Percentiles rank a stretch among this genome's conserved stretches.
These are phyloP conservation scores for Sphaerulina populicola DNA, from an alignment of 2,329 filamentous ascomycete species.

Conservation along the genomic window DNA sequence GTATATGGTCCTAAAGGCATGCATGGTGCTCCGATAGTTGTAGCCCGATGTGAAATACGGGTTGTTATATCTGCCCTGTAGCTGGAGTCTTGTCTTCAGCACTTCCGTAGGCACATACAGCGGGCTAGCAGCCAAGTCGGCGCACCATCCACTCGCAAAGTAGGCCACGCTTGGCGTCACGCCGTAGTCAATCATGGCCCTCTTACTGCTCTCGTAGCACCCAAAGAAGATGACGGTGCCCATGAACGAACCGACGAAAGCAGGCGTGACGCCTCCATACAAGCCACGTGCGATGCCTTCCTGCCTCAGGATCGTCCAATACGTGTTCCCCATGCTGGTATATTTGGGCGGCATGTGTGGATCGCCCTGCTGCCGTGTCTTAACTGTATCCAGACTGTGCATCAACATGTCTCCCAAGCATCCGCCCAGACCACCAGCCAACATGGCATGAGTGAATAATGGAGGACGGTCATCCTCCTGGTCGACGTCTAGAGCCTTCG, in stretches of 20 bases:
- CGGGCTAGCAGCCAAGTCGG: constrained; percentile 82
- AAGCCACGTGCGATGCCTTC: constrained; percentile 79
- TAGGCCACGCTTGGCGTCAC: constrained; percentile 78
- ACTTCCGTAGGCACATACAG: constrained; percentile 97
- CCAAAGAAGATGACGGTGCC: constrained; percentile 95
- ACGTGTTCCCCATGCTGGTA: constrained; percentile 79
- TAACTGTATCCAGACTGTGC: constrained; percentile 98
- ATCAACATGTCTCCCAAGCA: constrained; percentile 94
- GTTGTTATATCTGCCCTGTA: constrained; percentile 93
- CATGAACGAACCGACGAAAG: constrained; percentile 82
- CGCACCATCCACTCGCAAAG: constrained; percentile 79
- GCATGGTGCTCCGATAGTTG: constrained; percentile 79
- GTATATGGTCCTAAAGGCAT: constrained; percentile 79
- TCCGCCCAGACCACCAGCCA: constrained; percentile 86
- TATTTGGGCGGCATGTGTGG: constrained; percentile 90
- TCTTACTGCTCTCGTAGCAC: constrained; percentile 91
- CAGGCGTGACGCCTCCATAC: constrained; percentile 89
- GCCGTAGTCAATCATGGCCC: constrained; percentile 74
- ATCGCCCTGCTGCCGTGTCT: constrained; percentile 94
- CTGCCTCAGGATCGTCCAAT: constrained; percentile 85
- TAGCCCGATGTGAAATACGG: constrained; percentile 89
- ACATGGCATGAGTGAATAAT: constrained; percentile 59
- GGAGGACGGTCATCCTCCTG: constrained; percentile 41
- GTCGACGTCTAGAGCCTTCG: constrained; percentile 27
- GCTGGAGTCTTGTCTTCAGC: constrained; percentile 88